Percentiles rank a stretch among this genome's conserved stretches.
These are phyloP conservation scores for Poterioochromonas sp. DNA, from an alignment of 352 stramenopile species.

Conservation along the genomic window DNA sequence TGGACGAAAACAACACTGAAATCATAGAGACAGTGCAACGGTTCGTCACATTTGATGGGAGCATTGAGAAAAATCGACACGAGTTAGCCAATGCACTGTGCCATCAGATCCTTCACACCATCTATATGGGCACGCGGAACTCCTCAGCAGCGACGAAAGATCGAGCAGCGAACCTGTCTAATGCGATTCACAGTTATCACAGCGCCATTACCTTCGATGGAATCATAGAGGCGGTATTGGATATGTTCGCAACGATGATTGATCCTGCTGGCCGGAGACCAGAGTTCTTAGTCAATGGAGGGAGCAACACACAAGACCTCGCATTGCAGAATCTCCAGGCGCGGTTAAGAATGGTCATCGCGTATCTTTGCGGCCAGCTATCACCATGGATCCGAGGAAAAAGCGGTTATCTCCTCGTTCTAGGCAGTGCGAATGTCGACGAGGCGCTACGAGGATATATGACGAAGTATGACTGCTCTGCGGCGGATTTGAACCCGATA, in stretches of 20 bases:
- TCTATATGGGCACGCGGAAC: constrained; percentile 95
- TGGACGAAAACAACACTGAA: constrained; percentile 55
- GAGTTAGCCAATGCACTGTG: constrained; percentile 72
- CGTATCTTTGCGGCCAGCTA: constrained; percentile 94
- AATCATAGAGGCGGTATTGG: constrained; percentile 74
- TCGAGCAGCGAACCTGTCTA: constrained; percentile 69
- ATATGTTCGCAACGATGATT: constrained; percentile 58
- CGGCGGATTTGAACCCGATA: constrained; percentile 95
- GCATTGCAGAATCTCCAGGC: constrained; percentile 98
- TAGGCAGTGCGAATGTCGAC: constrained; percentile 95
- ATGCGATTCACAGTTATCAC: constrained; percentile 88
- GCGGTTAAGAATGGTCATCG: constrained; percentile 92
- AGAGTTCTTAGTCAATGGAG: constrained; percentile 56
- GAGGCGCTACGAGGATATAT: constrained; percentile 95
- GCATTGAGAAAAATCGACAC: not conserved
- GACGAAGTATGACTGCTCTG: constrained; percentile 99
- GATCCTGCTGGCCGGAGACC: constrained; percentile 41
- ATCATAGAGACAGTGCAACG: constrained; percentile 70
- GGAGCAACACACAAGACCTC: constrained; percentile 82
- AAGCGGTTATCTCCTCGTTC: constrained; percentile 88
- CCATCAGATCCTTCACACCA: constrained; percentile 84
- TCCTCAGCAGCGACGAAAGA: constrained; percentile 77
- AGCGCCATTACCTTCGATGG: constrained; percentile 86
- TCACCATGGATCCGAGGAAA: constrained; percentile 85
- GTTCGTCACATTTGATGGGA: not conserved